A percentile compares a stretch with the other conserved stretches of the same genome.
These are phyloP conservation scores for Paradendryphiella salina DNA, from an alignment of 2,329 filamentous ascomycete species.

Conservation along the genomic window DNA sequence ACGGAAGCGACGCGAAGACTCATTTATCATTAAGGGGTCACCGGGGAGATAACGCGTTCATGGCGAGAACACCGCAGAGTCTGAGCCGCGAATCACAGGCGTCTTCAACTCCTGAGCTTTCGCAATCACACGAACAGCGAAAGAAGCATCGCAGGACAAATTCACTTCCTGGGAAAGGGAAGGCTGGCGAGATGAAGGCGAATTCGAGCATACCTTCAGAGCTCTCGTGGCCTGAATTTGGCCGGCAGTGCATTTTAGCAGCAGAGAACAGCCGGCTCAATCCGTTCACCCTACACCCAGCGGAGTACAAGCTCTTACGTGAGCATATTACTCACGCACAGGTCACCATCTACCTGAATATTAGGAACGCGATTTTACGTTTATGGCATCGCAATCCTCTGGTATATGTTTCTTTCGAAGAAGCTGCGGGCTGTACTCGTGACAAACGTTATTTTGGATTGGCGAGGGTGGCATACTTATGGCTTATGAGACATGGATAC, in stretches of 20 bases:
- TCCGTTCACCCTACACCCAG: constrained; percentile 81
- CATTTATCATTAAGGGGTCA: constrained; percentile 17
- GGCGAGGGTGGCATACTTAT: constrained; percentile 86
- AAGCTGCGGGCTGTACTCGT: constrained; percentile 87
- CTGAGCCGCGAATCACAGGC: constrained; percentile 30
- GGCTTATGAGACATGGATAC: constrained; percentile 86
- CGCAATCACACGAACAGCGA: constrained; percentile 27
- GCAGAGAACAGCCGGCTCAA: constrained; percentile 88
- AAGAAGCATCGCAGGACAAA: constrained; percentile 26
- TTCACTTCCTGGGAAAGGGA: constrained; percentile 28
- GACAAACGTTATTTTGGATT: constrained; percentile 87
- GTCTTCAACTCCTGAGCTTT: constrained; percentile 40
- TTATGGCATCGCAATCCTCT: constrained; percentile 88
- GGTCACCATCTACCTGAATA: constrained; percentile 93
- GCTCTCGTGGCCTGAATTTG: constrained; percentile 75
- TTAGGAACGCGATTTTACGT: constrained; percentile 89
- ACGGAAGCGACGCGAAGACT: constrained; percentile 15
- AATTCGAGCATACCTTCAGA: constrained; percentile 82
- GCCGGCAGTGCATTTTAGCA: constrained; percentile 85
- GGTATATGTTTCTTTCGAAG: constrained; percentile 76
- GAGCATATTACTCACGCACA: constrained; percentile 83
- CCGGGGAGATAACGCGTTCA: constrained; percentile 20
- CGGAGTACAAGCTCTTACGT: constrained; percentile 80
- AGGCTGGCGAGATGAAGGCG: constrained; percentile 50
- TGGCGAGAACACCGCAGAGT: constrained; percentile 30